These are phyloP conservation scores for Malus asiatica DNA, from an alignment of 306 rosid genomes.

Conservation along the genomic window DNA sequence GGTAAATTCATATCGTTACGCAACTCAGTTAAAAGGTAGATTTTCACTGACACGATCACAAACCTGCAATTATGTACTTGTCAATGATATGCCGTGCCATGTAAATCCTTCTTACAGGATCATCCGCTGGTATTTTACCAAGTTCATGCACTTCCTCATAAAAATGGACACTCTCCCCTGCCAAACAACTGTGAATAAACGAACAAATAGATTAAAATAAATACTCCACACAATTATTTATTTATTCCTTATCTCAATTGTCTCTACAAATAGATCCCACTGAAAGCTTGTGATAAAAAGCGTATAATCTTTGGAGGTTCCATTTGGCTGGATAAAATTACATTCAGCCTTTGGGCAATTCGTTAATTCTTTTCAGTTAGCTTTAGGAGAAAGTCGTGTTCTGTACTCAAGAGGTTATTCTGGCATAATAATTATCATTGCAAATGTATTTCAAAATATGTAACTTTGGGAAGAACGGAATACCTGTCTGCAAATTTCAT, in stretches of 20 bases:
- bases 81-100: constrained; percentile 93
- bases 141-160: constrained; percentile 84
- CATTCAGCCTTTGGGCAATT: background rate
- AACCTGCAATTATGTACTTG: constrained; percentile 83
- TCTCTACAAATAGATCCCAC: background rate
- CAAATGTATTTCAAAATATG: constrained; percentile 6
- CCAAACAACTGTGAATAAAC: constrained; percentile 77
- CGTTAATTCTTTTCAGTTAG: background rate
- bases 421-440: background rate
- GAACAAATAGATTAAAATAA: constrained; percentile 7
- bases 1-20: background rate
- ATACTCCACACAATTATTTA: background rate
- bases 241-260: background rate
- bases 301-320: background rate
- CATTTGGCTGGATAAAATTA: background rate
- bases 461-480: constrained; percentile 8
- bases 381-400: background rate
- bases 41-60: constrained; percentile 6
- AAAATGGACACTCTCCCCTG: constrained; percentile 96
- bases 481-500: constrained; percentile 95
- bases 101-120: constrained; percentile 82
- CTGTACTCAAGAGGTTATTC: background rate
- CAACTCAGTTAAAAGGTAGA: background rate
- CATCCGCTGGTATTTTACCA: constrained; percentile 66
- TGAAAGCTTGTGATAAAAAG: background rate